These are phyloP conservation scores for Glarea lozoyensis DNA, from an alignment of 495 filamentous ascomycete species.

Conservation along the genomic window DNA sequence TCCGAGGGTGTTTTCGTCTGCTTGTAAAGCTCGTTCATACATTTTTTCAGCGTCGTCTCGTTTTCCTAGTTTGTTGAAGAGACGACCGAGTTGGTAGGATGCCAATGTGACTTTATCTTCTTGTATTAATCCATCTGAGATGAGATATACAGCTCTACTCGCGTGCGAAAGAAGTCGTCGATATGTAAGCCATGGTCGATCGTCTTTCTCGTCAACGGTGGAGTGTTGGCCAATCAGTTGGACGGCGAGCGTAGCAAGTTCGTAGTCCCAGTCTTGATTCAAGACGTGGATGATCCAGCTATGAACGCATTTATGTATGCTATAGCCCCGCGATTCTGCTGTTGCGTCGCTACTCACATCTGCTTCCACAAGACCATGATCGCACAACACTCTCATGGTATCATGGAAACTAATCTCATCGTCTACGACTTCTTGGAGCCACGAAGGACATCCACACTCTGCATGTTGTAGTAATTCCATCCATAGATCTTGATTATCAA, in stretches of 20 bases:
- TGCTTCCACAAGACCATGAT: slow-evolving; percentile 26
- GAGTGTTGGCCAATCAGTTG: slow-evolving; percentile 12
- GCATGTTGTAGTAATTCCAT: slow-evolving; percentile 27
- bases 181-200: slow-evolving; percentile 7
- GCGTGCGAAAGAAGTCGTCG: slow-evolving; percentile 13
- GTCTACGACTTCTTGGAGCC: slow-evolving; percentile 22
- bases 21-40: slow-evolving; percentile 23
- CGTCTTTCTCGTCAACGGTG: slow-evolving; percentile 6
- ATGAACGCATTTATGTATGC: slow-evolving; percentile 28
- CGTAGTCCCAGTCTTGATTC: slow-evolving; percentile 6
- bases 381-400: slow-evolving; percentile 19
- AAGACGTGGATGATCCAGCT: slow-evolving; percentile 20
- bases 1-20: slow-evolving; percentile 28
- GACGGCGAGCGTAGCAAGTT: slow-evolving; percentile 10
- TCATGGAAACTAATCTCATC: slow-evolving; percentile 22
- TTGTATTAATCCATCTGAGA: slow-evolving; percentile 16
- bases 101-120: too few species aligned
- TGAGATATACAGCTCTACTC: not conserved
- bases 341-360: slow-evolving; percentile 15
- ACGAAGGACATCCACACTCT: slow-evolving; percentile 10
- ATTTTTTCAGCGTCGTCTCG: slow-evolving; percentile 17
- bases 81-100: slow-evolving; percentile 17
- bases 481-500: slow-evolving; percentile 45
- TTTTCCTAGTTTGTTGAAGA: slow-evolving; percentile 16
- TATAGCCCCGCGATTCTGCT: too few species aligned